phyloP scores from a whole-genome alignment of 805 yeast genomes.

The Metschnikowia corniflorae region DNA sequence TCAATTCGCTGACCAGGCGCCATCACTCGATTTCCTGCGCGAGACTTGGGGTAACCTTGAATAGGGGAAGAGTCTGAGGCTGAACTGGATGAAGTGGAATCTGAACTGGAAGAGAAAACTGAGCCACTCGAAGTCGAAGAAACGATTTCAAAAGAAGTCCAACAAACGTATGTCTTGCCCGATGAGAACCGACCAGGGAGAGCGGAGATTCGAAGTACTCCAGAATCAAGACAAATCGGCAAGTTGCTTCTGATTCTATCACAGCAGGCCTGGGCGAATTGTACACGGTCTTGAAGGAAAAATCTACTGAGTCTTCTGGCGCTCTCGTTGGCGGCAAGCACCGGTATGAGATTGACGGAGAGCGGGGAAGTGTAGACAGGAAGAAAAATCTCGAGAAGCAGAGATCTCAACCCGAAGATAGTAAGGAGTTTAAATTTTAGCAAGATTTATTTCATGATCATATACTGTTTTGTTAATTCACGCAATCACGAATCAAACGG shows the following conservation, averaged over 20 bases:
- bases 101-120: not conserved
- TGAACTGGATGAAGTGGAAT: slow-evolving; percentile 13
- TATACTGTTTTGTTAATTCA: too few relatives aligned
- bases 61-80: slow-evolving; percentile 26
- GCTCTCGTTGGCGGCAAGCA: slow-evolving; percentile 5
- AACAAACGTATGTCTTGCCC: not conserved
- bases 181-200: slow-evolving; percentile 13
- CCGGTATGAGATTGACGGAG: slow-evolving; percentile 9
- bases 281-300: slow-evolving; percentile 17
- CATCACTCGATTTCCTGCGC: slow-evolving; percentile 9
- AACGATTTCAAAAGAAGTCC: not conserved
- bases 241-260: not conserved
- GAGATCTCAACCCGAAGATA: too few relatives aligned
- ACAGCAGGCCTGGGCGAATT: slow-evolving; percentile 6
- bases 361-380: too few relatives aligned
- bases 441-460: too few relatives aligned
- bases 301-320: slow-evolving; percentile 1
- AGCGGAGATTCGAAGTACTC: slow-evolving; percentile 16
- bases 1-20: slow-evolving; percentile 9
- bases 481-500: not conserved
- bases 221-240: slow-evolving; percentile 5
- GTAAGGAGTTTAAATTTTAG: too few relatives aligned
- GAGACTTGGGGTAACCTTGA: slow-evolving; percentile 35
- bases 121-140: too few relatives aligned
- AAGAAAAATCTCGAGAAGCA: too few relatives aligned